Evolutionary conservation across 805 yeast genomes (phyloP).

Genomic region (Hagleromyces aurorensis): DNA sequence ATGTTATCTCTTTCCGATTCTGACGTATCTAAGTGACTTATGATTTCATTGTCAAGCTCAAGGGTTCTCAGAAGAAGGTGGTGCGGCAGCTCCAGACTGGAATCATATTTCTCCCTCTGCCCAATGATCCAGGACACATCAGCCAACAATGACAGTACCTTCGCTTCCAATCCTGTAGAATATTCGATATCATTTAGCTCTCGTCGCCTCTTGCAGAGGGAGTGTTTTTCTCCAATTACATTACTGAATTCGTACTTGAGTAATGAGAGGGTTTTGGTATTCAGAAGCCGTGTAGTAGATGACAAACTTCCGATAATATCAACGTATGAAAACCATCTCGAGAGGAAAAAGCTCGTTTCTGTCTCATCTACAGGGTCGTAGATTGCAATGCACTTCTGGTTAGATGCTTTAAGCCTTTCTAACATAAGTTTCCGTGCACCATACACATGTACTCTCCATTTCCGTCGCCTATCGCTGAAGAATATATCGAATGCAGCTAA

Average conservation of each 20-base stretch:
- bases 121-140: slow-evolving; percentile 39
- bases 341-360: slow-evolving; percentile 40
- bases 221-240: slow-evolving; percentile 1
- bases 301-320: slow-evolving; percentile 59
- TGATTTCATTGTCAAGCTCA: slow-evolving; percentile 32
- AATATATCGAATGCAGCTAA: slow-evolving; percentile 49
- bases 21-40: slow-evolving; percentile 17
- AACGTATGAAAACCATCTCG: slow-evolving; percentile 62
- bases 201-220: too few relatives aligned
- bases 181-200: slow-evolving; percentile 44
- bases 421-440: slow-evolving; percentile 60
- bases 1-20: slow-evolving; percentile 26
- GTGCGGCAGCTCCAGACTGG: slow-evolving; percentile 12
- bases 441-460: slow-evolving; percentile 57
- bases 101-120: slow-evolving; percentile 8
- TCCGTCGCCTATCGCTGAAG: slow-evolving; percentile 35
- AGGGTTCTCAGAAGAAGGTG: slow-evolving; percentile 29
- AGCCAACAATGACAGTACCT: slow-evolving; percentile 50
- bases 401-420: slow-evolving; percentile 4
- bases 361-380: slow-evolving; percentile 13
- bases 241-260: slow-evolving; percentile 19
- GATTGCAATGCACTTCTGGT: slow-evolving; percentile 9
- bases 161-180: slow-evolving; percentile 58
- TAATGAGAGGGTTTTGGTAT: slow-evolving; percentile 7
- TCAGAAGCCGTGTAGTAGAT: slow-evolving; percentile 33